Percentiles rank a stretch among this genome's conserved stretches.
phyloP scores from a whole-genome alignment of 2,329 filamentous ascomycete genomes.

The Phialocephala sp. region DNA sequence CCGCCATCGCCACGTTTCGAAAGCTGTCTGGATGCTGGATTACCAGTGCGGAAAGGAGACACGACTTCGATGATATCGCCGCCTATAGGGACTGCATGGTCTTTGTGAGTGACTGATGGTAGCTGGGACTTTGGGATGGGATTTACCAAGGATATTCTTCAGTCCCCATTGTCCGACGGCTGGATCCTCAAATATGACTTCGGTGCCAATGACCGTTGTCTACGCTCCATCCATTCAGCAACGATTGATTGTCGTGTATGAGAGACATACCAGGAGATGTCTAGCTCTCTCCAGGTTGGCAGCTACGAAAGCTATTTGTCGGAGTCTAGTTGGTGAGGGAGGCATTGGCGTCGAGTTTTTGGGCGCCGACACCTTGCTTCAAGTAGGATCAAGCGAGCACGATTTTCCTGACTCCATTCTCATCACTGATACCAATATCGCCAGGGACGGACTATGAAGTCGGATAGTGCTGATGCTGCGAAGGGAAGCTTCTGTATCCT shows the following conservation, averaged over 20 bases:
- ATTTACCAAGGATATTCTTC: slow-evolving; percentile 32
- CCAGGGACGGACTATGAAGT: neutral
- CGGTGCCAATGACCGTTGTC: slow-evolving; percentile 29
- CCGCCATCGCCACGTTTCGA: slow-evolving; percentile 51
- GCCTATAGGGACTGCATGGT: slow-evolving; percentile 46
- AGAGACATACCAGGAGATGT: slow-evolving; percentile 25
- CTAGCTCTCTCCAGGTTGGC: slow-evolving; percentile 26
- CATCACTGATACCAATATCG: neutral
- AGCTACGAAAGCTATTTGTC: slow-evolving; percentile 33
- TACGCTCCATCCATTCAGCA: slow-evolving; percentile 10
- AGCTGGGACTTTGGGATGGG: neutral
- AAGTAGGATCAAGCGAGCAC: neutral
- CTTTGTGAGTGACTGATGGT: neutral
- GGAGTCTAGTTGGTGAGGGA: slow-evolving; percentile 29
- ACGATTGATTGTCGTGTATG: neutral
- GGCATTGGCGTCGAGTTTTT: neutral
- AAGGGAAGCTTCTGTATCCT: neutral
- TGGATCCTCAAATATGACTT: slow-evolving; percentile 32
- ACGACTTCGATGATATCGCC: slow-evolving; percentile 52
- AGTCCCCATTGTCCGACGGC: slow-evolving; percentile 34
- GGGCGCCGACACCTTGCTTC: neutral
- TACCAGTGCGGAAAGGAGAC: slow-evolving; percentile 46
- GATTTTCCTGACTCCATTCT: neutral
- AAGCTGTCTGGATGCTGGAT: slow-evolving; percentile 49
- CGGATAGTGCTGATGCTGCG: neutral